These are phyloP conservation scores for Microbotryum saponariae DNA, from an alignment of 1,284 basidiomycete genomes.

Conservation along the genomic window DNA sequence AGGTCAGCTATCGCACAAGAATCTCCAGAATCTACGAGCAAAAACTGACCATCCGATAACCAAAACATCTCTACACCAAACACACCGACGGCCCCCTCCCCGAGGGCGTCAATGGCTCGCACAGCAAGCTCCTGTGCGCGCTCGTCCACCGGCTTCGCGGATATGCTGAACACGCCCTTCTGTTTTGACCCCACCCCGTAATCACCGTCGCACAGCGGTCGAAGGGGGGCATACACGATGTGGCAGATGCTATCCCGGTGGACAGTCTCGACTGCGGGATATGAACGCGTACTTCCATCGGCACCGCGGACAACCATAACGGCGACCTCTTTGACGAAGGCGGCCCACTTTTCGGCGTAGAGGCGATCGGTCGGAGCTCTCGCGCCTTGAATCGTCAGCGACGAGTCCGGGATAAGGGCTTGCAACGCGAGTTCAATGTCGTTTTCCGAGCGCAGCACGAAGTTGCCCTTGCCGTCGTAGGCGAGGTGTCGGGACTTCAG, in stretches of 20 bases:
- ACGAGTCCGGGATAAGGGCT: conserved; percentile 35
- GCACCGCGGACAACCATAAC: conserved; percentile 91
- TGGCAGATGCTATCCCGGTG: conserved; percentile 94
- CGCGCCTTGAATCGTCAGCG: conserved; percentile 3
- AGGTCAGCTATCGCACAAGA: conserved; percentile 4
- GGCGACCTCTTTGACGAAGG: conserved; percentile 82
- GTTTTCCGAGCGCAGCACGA: conserved; percentile 57
- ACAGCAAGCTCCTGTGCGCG: conserved; percentile 71
- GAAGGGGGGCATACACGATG: conserved; percentile 78
- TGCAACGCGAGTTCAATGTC: conserved; percentile 57
- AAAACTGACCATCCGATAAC: conserved; percentile 64
- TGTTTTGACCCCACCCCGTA: conserved; percentile 17
- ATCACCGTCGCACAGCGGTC: conserved; percentile 38
- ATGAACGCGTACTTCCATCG: conserved; percentile 67
- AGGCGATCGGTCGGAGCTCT: conserved; percentile 48
- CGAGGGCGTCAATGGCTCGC: conserved; percentile 66
- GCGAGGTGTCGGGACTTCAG: conserved; percentile 90
- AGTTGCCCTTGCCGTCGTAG: conserved; percentile 95
- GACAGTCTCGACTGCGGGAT: conserved; percentile 91
- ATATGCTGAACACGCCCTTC: conserved; percentile 13
- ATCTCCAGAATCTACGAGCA: conserved; percentile 4
- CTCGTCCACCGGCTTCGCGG: conserved; percentile 39
- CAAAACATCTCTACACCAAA: conserved; percentile 99
- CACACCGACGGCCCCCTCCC: conserved; percentile 71
- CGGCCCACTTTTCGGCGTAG: conserved; percentile 92